phyloP scores from a whole-genome alignment of 2,329 filamentous ascomycete species.

The Westerdykella sp. region DNA sequence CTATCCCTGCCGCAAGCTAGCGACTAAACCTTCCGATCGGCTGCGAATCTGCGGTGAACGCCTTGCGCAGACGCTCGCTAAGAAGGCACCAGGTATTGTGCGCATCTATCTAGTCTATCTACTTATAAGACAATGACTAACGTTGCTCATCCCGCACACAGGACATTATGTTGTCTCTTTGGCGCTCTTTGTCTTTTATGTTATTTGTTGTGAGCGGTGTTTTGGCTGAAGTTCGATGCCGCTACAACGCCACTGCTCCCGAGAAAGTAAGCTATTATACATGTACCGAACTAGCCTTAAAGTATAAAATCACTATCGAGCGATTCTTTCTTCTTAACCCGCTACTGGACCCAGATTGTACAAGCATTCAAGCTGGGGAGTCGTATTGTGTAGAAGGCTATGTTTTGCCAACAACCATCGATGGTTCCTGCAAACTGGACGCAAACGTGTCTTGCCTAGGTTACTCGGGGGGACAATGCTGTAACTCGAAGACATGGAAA shows the following conservation, averaged over 20 bases:
- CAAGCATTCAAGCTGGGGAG: constrained; percentile 4
- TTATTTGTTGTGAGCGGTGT: too few relatives aligned
- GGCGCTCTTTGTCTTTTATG: too few relatives aligned
- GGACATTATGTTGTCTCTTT: too few relatives aligned
- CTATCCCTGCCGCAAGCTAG: too few relatives aligned
- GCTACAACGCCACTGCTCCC: constrained; percentile 3
- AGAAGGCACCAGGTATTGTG: too few relatives aligned
- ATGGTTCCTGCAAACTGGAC: constrained; percentile 5
- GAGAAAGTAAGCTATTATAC: constrained; percentile 6
- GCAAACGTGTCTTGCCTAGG: constrained; percentile 1
- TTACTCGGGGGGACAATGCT: constrained; percentile 17
- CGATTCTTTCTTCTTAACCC: constrained; percentile 6
- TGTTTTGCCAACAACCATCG: constrained; percentile 2
- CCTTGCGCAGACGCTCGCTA: too few relatives aligned
- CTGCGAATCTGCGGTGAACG: too few relatives aligned
- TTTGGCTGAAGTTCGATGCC: not conserved
- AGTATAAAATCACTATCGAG: constrained; percentile 2
- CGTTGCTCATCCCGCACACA: too few relatives aligned
- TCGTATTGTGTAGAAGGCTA: constrained; percentile 3
- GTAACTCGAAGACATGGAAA: constrained; percentile 30
- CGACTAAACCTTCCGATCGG: too few relatives aligned
- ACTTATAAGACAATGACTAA: too few relatives aligned
- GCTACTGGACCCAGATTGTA: constrained; percentile 4
- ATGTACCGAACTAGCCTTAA: constrained; percentile 2
- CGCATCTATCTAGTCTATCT: too few relatives aligned